phyloP scores from a whole-genome alignment of 1,139 yeast species.

The Protomyces inouyei region DNA sequence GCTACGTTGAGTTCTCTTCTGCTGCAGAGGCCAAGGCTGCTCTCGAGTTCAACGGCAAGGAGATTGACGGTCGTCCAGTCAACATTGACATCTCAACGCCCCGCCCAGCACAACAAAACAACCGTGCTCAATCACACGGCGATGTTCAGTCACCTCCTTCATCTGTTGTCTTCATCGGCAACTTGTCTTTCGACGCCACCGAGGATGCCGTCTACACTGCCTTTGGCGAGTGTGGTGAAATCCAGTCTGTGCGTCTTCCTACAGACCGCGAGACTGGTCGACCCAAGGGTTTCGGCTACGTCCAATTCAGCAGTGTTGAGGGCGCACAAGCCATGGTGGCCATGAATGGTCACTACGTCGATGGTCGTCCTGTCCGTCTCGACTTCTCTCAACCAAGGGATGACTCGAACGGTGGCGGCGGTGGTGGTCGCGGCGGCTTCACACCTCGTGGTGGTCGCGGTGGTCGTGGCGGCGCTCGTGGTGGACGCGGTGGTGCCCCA shows the following conservation, averaged over 20 bases:
- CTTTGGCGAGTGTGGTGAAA: constrained; percentile 73
- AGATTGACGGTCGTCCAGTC: constrained; percentile 94
- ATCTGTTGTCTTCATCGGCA: constrained; percentile 92
- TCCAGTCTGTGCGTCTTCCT: constrained; percentile 87
- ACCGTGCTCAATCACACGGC: constrained; percentile 84
- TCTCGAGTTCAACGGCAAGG: constrained; percentile 79
- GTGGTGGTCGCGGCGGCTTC: constrained; percentile 41
- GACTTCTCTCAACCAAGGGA: constrained; percentile 93
- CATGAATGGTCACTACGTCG: constrained; percentile 80
- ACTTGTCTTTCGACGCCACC: constrained; percentile 82
- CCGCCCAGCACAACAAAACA: constrained; percentile 58
- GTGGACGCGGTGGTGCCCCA: constrained; percentile 37
- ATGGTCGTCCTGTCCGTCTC: constrained; percentile 89
- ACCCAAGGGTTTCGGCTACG: constrained; percentile 98
- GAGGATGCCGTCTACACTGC: constrained; percentile 69
- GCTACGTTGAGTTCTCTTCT: constrained; percentile 87
- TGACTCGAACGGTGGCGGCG: constrained; percentile 43
- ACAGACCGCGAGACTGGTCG: constrained; percentile 98
- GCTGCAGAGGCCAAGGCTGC: constrained; percentile 82
- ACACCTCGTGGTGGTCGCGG: constrained; percentile 40
- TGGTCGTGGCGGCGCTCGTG: constrained; percentile 46
- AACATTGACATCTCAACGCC: constrained; percentile 88
- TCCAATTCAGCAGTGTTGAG: constrained; percentile 77
- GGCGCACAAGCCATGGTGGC: constrained; percentile 89
- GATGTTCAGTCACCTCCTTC: constrained; percentile 88